These are phyloP conservation scores for Chaetomiaceae sp. DNA, from an alignment of 2,329 filamentous ascomycete species.

Conservation along the genomic window DNA sequence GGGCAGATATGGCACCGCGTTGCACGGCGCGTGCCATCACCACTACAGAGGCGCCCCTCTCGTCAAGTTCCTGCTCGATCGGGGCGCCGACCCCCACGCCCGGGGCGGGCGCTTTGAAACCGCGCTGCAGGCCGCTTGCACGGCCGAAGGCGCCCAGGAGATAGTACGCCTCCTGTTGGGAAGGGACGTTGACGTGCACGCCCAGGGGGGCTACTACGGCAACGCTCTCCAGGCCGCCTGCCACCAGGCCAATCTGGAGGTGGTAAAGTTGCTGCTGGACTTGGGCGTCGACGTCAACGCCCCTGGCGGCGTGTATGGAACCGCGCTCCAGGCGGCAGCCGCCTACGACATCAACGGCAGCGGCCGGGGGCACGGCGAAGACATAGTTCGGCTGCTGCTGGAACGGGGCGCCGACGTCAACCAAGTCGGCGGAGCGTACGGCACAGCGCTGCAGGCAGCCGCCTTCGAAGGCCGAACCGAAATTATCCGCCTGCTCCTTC, in stretches of 20 bases:
- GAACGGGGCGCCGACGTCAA: not conserved
- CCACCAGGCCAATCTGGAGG: not conserved
- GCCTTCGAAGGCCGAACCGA: not conserved
- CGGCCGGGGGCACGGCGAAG: no score
- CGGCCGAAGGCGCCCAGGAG: fast-evolving
- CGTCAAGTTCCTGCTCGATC: not conserved
- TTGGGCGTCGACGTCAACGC: not conserved
- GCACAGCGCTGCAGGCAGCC: not conserved
- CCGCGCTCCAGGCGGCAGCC: not conserved
- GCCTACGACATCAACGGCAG: not conserved
- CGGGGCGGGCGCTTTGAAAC: not conserved
- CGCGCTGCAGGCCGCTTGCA: not conserved
- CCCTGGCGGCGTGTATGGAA: not conserved
- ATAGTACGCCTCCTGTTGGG: not conserved
- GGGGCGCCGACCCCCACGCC: not conserved
- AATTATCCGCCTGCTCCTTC: not conserved
- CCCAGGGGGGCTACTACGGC: not conserved
- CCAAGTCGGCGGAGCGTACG: not conserved
- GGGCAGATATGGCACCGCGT: not conserved
- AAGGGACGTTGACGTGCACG: not conserved
- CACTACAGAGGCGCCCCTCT: no score
- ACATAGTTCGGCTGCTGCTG: not conserved
- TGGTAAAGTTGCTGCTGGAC: not conserved
- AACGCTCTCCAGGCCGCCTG: not conserved
- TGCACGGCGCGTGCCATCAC: not conserved